Conservation (phyloP, 768 basidiomycete genomes). For the Boletus rubroflammeus region DNA sequence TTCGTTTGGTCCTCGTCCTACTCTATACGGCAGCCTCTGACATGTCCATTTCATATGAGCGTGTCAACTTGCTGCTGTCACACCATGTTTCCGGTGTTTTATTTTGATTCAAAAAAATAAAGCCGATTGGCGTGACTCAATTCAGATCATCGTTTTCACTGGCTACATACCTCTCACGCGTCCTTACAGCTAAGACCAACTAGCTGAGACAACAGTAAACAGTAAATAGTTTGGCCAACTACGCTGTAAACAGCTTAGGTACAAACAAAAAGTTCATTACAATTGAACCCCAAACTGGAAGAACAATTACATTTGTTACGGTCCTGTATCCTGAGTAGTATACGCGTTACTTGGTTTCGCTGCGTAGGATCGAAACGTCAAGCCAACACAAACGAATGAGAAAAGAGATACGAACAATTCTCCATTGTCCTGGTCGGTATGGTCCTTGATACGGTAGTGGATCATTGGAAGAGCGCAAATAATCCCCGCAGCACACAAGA, state of each 20-base stretch:
- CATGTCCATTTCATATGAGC: not conserved
- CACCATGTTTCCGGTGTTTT: not conserved
- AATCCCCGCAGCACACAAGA: slow-evolving; percentile 61
- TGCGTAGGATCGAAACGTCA: slow-evolving; percentile 2
- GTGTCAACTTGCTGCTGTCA: not conserved
- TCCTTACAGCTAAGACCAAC: not conserved
- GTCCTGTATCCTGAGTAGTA: not conserved
- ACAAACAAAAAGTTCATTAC: not conserved
- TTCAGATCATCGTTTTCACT: too few relatives aligned
- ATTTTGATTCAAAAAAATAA: not conserved
- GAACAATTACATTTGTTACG: not conserved
- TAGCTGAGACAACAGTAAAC: not conserved
- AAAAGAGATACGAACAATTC: slow-evolving; percentile 36
- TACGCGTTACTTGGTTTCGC: slow-evolving; percentile 11
- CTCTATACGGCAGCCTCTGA: not conserved
- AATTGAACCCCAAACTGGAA: not conserved
- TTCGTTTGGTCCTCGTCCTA: not conserved
- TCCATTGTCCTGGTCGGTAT: slow-evolving; percentile 51
- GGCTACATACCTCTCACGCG: too few relatives aligned
- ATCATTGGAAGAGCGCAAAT: slow-evolving; percentile 73
- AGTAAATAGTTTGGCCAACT: too few relatives aligned
- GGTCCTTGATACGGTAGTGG: slow-evolving; percentile 62
- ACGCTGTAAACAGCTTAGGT: too few relatives aligned
- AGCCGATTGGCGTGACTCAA: not conserved
- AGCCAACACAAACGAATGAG: not conserved